Evolutionary conservation across 257 asterid genomes (phyloP), one percentile per base, ranked within the genome.

Genomic region (Catharanthus roseus): DNA sequence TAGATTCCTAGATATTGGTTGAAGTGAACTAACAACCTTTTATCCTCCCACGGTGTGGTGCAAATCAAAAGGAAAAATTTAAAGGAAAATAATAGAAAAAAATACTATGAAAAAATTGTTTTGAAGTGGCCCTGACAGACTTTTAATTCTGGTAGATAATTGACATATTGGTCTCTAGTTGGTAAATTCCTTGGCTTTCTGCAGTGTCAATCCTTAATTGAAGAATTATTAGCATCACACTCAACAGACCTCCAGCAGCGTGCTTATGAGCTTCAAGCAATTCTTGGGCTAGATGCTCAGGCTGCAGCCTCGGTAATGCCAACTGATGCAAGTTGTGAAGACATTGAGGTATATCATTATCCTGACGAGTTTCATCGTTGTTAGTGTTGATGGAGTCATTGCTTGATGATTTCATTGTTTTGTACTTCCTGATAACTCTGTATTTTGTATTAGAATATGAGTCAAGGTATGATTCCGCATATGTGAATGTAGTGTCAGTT

Each of bases 221-320:
- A 91, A 70, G 99, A 88, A 77, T 66, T 87, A 84, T 74, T 92
- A 79, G 96, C 96, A 71, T 91, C 97, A 54, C 85, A 87, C 82
- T 95, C 97, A 57, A 95, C 99, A 11, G 97, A 91, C 80, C 87
- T 95, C 76, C 99, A 95, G 85, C 97, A 95, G 86, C 97, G 99
- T 76, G 99, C 96, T 62, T 91, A 91, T 79, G 97, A 95, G 81
- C 91, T 91, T 76, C 96, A 91, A 85, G 91, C 93, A 44, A 81
- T 95, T 79, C 79, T 87, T 70, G 73, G 78, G 68, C 82, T 95
- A 75, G 96, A 89, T 86, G 86, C 96, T 72, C 86, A 49, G 55
- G 89, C 87, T 54, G 80, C 87, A 38, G 82, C 85, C 77, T 78
- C 82, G 79, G 79, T 91, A 79, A 88, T 95, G 89, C 95, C 97